A percentile compares a stretch with the other conserved stretches of the same genome.
These are phyloP conservation scores for Aureobasidium sp. DNA, from an alignment of 2,329 filamentous ascomycete genomes.

Conservation along the genomic window DNA sequence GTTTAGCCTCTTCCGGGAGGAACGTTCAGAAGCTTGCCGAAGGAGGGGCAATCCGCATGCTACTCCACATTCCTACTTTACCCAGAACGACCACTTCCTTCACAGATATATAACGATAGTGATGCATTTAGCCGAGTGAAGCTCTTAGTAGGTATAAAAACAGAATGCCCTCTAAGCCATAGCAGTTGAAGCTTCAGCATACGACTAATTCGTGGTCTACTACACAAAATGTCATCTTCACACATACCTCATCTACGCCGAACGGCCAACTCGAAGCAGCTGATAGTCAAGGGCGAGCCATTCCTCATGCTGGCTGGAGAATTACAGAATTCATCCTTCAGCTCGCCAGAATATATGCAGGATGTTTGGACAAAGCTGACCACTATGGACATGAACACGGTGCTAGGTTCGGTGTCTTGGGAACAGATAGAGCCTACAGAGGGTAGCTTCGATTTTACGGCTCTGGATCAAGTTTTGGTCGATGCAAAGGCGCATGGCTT, in stretches of 20 bases:
- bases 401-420: conserved; percentile 42
- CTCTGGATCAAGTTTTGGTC: conserved; percentile 33
- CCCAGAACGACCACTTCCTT: not conserved
- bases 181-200: not conserved
- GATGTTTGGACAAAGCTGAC: conserved; percentile 39
- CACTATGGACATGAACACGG: conserved; percentile 38
- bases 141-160: not conserved
- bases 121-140: not conserved
- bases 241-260: conserved; percentile 18
- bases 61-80: not conserved
- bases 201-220: not conserved
- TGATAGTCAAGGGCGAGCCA: conserved; percentile 39
- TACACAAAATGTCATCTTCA: not conserved
- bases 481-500: conserved; percentile 34
- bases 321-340: conserved; percentile 43
- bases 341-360: conserved; percentile 40
- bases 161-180: not conserved
- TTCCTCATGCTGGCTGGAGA: conserved; percentile 41
- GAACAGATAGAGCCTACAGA: conserved; percentile 42
- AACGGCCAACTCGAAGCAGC: conserved; percentile 27
- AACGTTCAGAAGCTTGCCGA: not conserved
- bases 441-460: conserved; percentile 37
- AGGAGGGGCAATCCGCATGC: not conserved
- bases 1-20: not conserved
- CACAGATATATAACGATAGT: not conserved